A percentile compares a stretch with the other conserved stretches of the same genome.
Evolutionary conservation across 164 flowering plant species (phyloP).

Genomic region (Berberis thunbergii): DNA sequence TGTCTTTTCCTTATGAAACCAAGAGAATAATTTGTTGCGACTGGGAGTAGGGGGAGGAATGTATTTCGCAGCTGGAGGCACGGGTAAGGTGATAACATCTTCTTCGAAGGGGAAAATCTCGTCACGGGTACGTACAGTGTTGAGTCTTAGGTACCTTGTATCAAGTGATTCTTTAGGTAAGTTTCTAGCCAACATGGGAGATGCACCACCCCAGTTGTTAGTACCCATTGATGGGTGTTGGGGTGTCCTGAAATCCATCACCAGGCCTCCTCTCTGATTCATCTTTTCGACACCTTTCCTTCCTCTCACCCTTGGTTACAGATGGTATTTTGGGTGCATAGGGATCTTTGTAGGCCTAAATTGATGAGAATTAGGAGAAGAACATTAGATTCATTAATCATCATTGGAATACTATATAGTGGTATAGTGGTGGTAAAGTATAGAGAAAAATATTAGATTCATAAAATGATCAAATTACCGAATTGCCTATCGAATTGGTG

Average conservation of each 20-base stretch:
- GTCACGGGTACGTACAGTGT: slow-evolving; percentile 25
- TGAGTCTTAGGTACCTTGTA: slow-evolving; percentile 43
- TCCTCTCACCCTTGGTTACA: neutral
- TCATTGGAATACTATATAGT: neutral
- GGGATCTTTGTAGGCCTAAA: neutral
- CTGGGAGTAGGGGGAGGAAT: slow-evolving; percentile 1
- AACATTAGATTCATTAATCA: neutral
- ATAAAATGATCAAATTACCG: too few relatives aligned
- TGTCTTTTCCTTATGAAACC: slow-evolving; percentile 8
- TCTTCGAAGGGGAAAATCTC: slow-evolving; percentile 30
- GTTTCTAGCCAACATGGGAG: slow-evolving; percentile 59
- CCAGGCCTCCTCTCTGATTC: slow-evolving; percentile 24
- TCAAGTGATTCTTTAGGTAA: slow-evolving; percentile 54
- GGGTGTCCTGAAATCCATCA: slow-evolving; percentile 52
- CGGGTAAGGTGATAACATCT: slow-evolving; percentile 2
- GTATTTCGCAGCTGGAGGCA: neutral
- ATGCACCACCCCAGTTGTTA: slow-evolving; percentile 64
- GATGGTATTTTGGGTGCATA: neutral
- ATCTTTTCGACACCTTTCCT: slow-evolving; percentile 3
- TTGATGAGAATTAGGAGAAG: neutral
- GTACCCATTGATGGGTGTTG: slow-evolving; percentile 53
- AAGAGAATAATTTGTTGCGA: slow-evolving; percentile 13
- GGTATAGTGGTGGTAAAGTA: too few relatives aligned
- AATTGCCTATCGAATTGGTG: too few relatives aligned
- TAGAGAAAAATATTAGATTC: too few relatives aligned